Conservation (phyloP, 768 basidiomycete species). For the Strobilomyces echinocephalus region DNA sequence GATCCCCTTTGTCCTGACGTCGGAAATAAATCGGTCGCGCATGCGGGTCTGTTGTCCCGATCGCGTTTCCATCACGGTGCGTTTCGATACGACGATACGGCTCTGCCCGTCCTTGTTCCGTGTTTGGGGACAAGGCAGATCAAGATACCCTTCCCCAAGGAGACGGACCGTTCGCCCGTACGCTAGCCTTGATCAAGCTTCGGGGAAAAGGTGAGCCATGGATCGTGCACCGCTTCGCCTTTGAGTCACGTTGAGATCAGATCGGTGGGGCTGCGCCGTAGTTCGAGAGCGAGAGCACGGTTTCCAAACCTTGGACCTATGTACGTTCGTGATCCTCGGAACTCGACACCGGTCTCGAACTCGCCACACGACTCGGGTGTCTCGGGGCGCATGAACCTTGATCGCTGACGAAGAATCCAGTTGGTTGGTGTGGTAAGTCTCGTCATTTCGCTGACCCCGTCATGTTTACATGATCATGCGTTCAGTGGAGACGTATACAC, state of each 20-base stretch:
- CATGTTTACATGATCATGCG: not conserved
- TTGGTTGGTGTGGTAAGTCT: conserved; percentile 37
- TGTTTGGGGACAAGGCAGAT: conserved; percentile 45
- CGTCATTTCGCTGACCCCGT: not conserved
- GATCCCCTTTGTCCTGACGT: conserved; percentile 37
- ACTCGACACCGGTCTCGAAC: conserved; percentile 57
- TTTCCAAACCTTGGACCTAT: conserved; percentile 42
- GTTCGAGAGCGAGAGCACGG: conserved; percentile 35
- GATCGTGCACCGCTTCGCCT: not conserved
- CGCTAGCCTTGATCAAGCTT: conserved; percentile 41
- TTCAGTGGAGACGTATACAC: conserved; percentile 36
- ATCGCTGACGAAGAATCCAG: conserved; percentile 45
- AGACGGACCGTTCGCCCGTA: conserved; percentile 39
- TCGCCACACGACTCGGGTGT: conserved; percentile 52
- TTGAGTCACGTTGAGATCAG: not conserved
- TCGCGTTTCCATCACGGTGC: conserved; percentile 21
- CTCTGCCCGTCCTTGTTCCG: conserved; percentile 41
- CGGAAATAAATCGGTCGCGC: conserved; percentile 27
- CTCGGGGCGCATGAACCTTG: conserved; percentile 45
- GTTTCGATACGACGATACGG: not conserved
- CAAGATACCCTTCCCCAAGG: conserved; percentile 37
- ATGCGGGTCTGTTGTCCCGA: conserved; percentile 23
- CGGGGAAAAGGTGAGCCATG: conserved; percentile 35
- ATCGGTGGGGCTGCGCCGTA: not conserved
- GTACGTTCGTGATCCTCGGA: conserved; percentile 55